Evolutionary conservation across 805 yeast species (phyloP).

Genomic region (Vanderwaltozyma tropicalis): DNA sequence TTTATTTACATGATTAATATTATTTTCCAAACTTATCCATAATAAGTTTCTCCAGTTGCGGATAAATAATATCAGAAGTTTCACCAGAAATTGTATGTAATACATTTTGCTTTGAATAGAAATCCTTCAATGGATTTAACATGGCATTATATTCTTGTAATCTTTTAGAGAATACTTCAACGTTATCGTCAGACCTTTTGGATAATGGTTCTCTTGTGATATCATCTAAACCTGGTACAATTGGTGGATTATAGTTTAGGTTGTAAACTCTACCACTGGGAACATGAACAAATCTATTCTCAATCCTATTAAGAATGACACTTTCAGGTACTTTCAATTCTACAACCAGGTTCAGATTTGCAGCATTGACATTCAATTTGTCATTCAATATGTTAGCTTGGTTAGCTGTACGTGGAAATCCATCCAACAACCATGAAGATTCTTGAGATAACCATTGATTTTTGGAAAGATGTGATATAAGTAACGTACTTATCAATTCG

Average conservation of each 20-base stretch:
- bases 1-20: slow-evolving; percentile 24
- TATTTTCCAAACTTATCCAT: slow-evolving; percentile 20
- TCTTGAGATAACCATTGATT: slow-evolving; percentile 32
- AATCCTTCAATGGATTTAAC: slow-evolving; percentile 55
- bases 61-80: slow-evolving; percentile 76
- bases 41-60: slow-evolving; percentile 44
- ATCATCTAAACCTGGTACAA: slow-evolving; percentile 70
- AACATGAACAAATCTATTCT: slow-evolving; percentile 74
- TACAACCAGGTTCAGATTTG: slow-evolving; percentile 63
- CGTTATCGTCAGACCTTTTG: slow-evolving; percentile 77
- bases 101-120: slow-evolving; percentile 41
- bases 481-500: slow-evolving; percentile 45
- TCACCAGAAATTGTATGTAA: slow-evolving; percentile 56
- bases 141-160: slow-evolving; percentile 50
- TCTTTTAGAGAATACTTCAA: slow-evolving; percentile 58
- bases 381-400: slow-evolving; percentile 59
- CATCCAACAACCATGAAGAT: slow-evolving; percentile 72
- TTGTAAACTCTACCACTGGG: slow-evolving; percentile 84
- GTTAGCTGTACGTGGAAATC: slow-evolving; percentile 72
- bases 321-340: slow-evolving; percentile 78
- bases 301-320: slow-evolving; percentile 73
- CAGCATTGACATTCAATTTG: slow-evolving; percentile 29
- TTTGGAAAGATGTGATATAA: slow-evolving; percentile 13
- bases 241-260: slow-evolving; percentile 82
- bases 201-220: slow-evolving; percentile 77